Evolutionary conservation across 306 rosid species (phyloP), one percentile per base, ranked within the genome.

Genomic region (Glycine tomentella): DNA sequence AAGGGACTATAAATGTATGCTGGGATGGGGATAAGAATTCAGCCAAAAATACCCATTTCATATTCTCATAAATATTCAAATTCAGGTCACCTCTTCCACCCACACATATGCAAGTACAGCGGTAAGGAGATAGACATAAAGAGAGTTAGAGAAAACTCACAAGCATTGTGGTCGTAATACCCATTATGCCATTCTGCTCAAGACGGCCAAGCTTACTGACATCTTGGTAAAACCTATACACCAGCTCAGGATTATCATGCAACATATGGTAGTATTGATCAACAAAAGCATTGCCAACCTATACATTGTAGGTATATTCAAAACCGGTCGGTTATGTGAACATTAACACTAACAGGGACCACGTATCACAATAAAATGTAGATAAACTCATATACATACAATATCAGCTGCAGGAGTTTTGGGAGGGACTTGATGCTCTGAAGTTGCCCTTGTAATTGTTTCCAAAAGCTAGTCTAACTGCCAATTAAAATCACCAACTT

Each of bases 231-330:
- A 94, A 94, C 70, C 91, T 89, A 78, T 94, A 90, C 45, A 92
- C 98, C 31, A 84, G 92, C 84, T 89, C 85, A 2, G 98, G 98
- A 49, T 92, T 92, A 65, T 90, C 91, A 71, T 90, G 90, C 87
- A 94, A 84, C 90, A 94, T 92, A 77, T 81, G 92, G 80, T 94
- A 94, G 80, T 90, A 94, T 72, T 92, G 98, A 65, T 87, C 92
- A 62, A 91, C 94, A 87, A 94, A 94, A n/a, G 97, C 98, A 80
- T 89, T 83, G 2, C 98, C 97, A 77, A 94, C 98, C 98, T 94
- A n/a, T n/a, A 79, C 5, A 81, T 53, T 56, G 42, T 5, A 13
- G n/a, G 67, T 20, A 34, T 64, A 75, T 44, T 17, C 14, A 49
- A 79, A 81, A 51, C 8, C 55, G 20, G 50, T 79, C 79, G 84